Evolutionary conservation across 768 basidiomycete species (phyloP), one percentile per base, ranked within the genome.

Genomic region (Boletus edulis): DNA sequence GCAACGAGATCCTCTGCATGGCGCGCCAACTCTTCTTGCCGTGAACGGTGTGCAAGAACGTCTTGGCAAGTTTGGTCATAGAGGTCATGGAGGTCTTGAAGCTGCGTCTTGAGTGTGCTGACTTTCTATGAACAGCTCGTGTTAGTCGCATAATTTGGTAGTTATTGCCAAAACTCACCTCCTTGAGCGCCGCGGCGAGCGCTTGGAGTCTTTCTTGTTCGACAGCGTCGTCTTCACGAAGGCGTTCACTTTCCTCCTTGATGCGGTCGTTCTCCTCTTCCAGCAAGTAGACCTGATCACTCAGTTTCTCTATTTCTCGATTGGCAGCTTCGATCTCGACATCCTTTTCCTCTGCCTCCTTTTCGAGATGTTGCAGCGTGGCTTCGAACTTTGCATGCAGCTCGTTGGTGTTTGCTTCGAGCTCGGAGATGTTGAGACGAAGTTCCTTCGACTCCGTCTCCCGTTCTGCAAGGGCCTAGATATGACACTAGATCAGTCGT

Each of bases 241-340:
- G 58, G 10, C 81, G 76, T 37, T 87, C 84, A 47, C 76, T 75
- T 45, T 92, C 88, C 61, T 92, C 90, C 64, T 80, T 84, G 47
- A 89, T 67, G 31, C 82, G 77, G 57, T 95, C 92, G 50, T 86
- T 82, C 64, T 94, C 89, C 56, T 96, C 92, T 66, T 98, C 96
- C 1, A 96, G 80, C 42, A 83, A 75, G 69, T 89, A 94, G 10
- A 97, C 81, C 51, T 86, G 83, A 56, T 91, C 86, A 6, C 91
- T 83, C 43, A 96, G 81, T 55, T 80, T 83, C 65, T 94, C 86
- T 22, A 96, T 84, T 41, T 94, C 88, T 41, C 81, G 75, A 60
- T 89, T 90, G 40, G 90, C 77, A 17, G 78, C 75, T 48, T 86
- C 80, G 39, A 94, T 80, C 69, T 94, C 89, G 2, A 74, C 81